Percentiles rank a stretch among this genome's conserved stretches.
phyloP scores from a whole-genome alignment of 768 basidiomycete genomes.

The Mycena rosella region DNA sequence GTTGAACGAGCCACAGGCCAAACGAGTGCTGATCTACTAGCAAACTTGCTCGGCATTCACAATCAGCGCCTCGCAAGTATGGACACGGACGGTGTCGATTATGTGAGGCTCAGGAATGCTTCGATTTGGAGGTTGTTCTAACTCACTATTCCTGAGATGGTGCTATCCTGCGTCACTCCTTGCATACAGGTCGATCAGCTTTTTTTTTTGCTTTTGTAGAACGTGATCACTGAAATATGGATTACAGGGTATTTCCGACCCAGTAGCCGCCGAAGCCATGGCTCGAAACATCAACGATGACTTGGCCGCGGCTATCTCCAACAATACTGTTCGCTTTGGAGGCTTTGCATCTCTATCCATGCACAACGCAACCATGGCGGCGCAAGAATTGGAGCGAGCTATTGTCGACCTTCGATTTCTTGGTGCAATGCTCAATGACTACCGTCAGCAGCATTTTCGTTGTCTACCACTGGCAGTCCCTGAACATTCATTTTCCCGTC shows the following conservation, averaged over 20 bases:
- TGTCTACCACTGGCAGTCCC: too few species aligned
- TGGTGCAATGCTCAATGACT: slow-evolving; percentile 60
- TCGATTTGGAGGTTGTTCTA: background rate
- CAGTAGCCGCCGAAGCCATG: slow-evolving; percentile 46
- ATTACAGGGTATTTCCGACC: slow-evolving; percentile 52
- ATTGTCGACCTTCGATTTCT: slow-evolving; percentile 56
- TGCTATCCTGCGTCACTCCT: slow-evolving; percentile 53
- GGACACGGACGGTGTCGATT: slow-evolving; percentile 54
- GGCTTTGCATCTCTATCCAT: slow-evolving; percentile 58
- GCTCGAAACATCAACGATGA: slow-evolving; percentile 53
- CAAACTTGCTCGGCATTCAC: slow-evolving; percentile 54
- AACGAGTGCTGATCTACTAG: too few species aligned
- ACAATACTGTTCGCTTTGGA: slow-evolving; percentile 56
- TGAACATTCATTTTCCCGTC: background rate
- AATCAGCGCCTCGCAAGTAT: slow-evolving; percentile 52
- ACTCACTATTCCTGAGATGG: slow-evolving; percentile 47
- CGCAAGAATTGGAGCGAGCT: slow-evolving; percentile 54
- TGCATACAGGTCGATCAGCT: too few species aligned
- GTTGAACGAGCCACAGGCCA: too few species aligned
- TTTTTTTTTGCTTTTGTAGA: too few species aligned
- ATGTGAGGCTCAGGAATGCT: slow-evolving; percentile 37
- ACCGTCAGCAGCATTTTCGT: slow-evolving; percentile 37
- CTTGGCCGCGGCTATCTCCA: slow-evolving; percentile 52
- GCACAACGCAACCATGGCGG: slow-evolving; percentile 59
- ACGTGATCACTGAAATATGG: too few species aligned